A percentile compares a stretch with the other conserved stretches of the same genome.
Evolutionary conservation across 495 filamentous ascomycete species (phyloP).

Genomic region (Daldinia concentrica): DNA sequence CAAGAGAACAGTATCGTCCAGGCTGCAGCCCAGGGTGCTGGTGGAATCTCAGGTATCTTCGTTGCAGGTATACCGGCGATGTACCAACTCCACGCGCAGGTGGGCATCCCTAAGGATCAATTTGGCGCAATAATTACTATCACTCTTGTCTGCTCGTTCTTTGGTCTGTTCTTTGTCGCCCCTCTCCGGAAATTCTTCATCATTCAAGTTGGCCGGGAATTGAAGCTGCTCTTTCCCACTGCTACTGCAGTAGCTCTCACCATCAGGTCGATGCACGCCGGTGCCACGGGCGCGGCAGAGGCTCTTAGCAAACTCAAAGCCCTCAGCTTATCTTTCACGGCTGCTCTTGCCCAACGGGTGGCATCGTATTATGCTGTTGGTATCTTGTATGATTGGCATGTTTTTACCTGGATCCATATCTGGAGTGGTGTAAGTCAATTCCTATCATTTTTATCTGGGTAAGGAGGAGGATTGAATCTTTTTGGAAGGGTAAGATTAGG

Average conservation of each 20-base stretch:
- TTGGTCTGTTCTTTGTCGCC: slow-evolving; percentile 73
- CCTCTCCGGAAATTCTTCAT: slow-evolving; percentile 76
- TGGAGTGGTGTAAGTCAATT: slow-evolving; percentile 50
- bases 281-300: slow-evolving; percentile 59
- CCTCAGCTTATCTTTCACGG: slow-evolving; percentile 60
- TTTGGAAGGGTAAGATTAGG: neutral
- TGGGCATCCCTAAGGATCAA: slow-evolving; percentile 60
- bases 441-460: too few relatives aligned
- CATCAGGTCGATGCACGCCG: slow-evolving; percentile 71
- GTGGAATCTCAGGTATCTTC: slow-evolving; percentile 70
- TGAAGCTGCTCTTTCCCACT: slow-evolving; percentile 72
- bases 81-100: slow-evolving; percentile 65
- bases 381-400: slow-evolving; percentile 73
- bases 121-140: slow-evolving; percentile 69
- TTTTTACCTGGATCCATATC: slow-evolving; percentile 70
- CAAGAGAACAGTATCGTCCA: slow-evolving; percentile 75
- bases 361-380: slow-evolving; percentile 69
- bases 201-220: slow-evolving; percentile 69
- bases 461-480: slow-evolving; percentile 32
- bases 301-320: slow-evolving; percentile 69
- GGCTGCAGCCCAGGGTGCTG: slow-evolving; percentile 69
- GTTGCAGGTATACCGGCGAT: slow-evolving; percentile 70
- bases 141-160: slow-evolving; percentile 70
- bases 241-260: slow-evolving; percentile 70
- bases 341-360: slow-evolving; percentile 63